Base-by-base conservation (phyloP, 2,329 filamentous ascomycete species). In the Colletotrichum trifolii region DNA sequence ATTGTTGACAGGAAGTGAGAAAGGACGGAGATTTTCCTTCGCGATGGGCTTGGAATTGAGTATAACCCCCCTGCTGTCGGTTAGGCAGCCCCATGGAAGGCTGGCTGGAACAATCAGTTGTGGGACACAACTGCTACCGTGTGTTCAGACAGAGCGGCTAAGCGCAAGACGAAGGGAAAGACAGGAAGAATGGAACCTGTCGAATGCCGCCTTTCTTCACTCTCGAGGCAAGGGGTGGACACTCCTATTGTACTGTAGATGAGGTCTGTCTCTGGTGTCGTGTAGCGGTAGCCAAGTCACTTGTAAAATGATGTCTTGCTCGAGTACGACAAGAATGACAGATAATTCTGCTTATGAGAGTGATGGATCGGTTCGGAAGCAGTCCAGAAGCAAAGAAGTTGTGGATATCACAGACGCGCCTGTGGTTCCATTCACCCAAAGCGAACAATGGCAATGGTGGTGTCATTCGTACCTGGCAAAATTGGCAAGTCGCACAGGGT, bases 11-110 rank as follows among this genome's bases (percentile, higher is more conserved):
- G 39, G 25, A 55, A 47, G 59, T 35, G 52, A 56, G 58, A 35
- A 62, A 62, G 15, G 46, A 50, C 52, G 58, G 33, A 43, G 40
- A 49, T 42, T 53, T 54, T 53, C 59, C 46, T 53, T 59, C 40
- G 33, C 48, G 40, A 39, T 43, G 25, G 25, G 25, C 25, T 47
- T 45, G 45, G 47, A 25, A 38, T 52, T 45, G 47, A 25, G 25
- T 54, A 10, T 54, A 12, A 40, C 52, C 39, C 52, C 38, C 43
- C 42, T 58, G 9, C 38, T 39, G 49, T 50, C 45, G 25, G 25
- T 40, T 36, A 42, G n/a, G 48, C 47, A 43, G 54, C 35, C 42
- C n/a, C 34, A 9, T 38, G 25, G 36, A 57, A 57, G 38, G 55
- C 25, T 25, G 25, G 46, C 46, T 58, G 46, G 46, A 43, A 25